phyloP scores from a whole-genome alignment of 2,329 filamentous ascomycete genomes.

The Phialophora expanda region DNA sequence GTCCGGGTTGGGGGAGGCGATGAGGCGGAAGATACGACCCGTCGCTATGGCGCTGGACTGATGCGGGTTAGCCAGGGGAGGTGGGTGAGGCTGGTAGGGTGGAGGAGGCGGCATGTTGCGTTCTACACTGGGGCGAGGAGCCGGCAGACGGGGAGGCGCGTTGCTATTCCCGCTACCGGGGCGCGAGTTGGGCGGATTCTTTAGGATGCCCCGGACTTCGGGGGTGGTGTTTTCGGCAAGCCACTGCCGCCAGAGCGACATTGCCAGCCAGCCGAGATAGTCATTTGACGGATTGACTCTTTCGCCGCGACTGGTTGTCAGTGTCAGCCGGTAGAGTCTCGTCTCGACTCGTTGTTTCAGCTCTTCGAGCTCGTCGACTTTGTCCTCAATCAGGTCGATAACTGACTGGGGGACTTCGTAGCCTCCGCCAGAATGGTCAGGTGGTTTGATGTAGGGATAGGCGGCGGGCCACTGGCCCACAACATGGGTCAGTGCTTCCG shows the following conservation, averaged over 20 bases:
- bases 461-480: conserved; percentile 91
- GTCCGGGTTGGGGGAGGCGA: conserved; percentile 67
- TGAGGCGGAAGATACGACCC: conserved; percentile 76
- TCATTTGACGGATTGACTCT: conserved; percentile 77
- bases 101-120: conserved; percentile 29
- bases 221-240: conserved; percentile 86
- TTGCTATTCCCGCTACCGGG: conserved; percentile 27
- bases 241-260: conserved; percentile 90
- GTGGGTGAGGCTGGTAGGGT: conserved; percentile 26
- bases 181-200: conserved; percentile 40
- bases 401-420: conserved; percentile 71
- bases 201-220: conserved; percentile 60
- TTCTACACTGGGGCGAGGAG: conserved; percentile 11
- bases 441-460: conserved; percentile 72
- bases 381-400: conserved; percentile 89
- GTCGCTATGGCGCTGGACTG: conserved; percentile 50
- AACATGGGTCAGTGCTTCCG: conserved; percentile 88
- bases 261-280: conserved; percentile 87
- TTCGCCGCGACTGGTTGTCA: conserved; percentile 80
- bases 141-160: conserved; percentile 18
- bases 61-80: conserved; percentile 17
- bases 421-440: conserved; percentile 44
- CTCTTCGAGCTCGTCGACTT: conserved; percentile 89
- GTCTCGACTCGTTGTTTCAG: conserved; percentile 78
- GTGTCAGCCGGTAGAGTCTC: conserved; percentile 77